Evolutionary conservation across 2,329 filamentous ascomycete species (phyloP).

Genomic region (Diaporthe vexans): DNA sequence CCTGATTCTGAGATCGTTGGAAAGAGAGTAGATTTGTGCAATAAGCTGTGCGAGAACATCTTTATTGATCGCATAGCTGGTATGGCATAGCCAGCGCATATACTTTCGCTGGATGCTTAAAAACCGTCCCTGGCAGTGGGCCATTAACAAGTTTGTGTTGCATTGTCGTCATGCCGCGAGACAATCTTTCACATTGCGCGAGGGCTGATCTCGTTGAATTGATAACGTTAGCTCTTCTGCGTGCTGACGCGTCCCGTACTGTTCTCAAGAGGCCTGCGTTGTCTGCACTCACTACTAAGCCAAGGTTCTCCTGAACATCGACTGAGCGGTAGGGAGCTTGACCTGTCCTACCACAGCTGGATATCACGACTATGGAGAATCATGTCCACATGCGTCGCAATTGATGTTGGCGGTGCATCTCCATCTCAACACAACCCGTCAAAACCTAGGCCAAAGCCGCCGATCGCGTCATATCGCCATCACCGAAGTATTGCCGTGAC

Average conservation of each 20-base stretch:
- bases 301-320: not conserved
- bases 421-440: not conserved
- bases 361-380: not conserved
- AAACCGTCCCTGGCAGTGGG: not conserved
- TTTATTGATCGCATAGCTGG: too few relatives aligned
- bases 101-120: not conserved
- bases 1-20: too few relatives aligned
- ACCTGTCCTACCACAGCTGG: not conserved
- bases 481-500: not conserved
- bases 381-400: not conserved
- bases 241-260: not conserved
- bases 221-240: not conserved
- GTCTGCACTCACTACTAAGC: not conserved
- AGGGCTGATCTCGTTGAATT: not conserved
- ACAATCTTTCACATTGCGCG: not conserved
- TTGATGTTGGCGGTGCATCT: not conserved
- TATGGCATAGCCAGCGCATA: not conserved
- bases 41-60: too few relatives aligned
- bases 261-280: not conserved
- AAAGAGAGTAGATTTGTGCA: too few relatives aligned
- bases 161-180: not conserved
- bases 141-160: not conserved
- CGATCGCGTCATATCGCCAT: not conserved
- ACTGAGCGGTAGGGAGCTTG: not conserved
- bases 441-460: not conserved